These are phyloP conservation scores for Lablab purpureus DNA, from an alignment of 306 rosid species.

Conservation along the genomic window DNA sequence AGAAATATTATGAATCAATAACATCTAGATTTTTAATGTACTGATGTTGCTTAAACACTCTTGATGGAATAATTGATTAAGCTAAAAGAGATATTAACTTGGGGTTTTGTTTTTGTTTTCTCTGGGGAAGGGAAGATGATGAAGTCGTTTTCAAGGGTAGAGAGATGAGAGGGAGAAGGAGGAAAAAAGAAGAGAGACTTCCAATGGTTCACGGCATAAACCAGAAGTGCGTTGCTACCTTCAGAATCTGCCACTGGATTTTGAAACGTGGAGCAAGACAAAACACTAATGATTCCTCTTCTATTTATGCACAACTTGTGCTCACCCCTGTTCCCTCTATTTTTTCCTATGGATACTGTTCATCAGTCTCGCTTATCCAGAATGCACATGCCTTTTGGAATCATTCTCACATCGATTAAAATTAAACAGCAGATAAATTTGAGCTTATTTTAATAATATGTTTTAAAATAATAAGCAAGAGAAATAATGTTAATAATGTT, in stretches of 20 bases:
- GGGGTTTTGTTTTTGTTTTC: neutral
- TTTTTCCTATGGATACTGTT: slow-evolving; percentile 7
- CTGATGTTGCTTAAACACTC: neutral
- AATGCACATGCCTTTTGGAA: slow-evolving; percentile 1
- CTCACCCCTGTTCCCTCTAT: slow-evolving; percentile 42
- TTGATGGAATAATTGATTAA: neutral
- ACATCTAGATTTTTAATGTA: neutral
- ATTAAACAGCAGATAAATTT: neutral
- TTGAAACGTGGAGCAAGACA: slow-evolving; percentile 45
- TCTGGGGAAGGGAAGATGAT: neutral
- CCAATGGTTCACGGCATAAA: slow-evolving; percentile 37
- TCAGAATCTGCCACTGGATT: slow-evolving; percentile 32
- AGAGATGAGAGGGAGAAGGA: neutral
- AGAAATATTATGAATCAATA: neutral
- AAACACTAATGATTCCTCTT: slow-evolving; percentile 39
- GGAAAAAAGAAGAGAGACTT: slow-evolving; percentile 28
- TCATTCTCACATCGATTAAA: neutral
- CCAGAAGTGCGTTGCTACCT: slow-evolving; percentile 18
- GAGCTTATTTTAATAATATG: no score
- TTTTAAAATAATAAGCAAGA: no score
- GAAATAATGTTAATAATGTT: no score
- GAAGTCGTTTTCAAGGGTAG: neutral
- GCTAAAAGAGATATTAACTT: neutral
- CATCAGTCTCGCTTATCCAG: neutral
- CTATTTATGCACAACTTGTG: slow-evolving; percentile 27